Percentiles rank a stretch among this genome's conserved stretches.
phyloP scores from a whole-genome alignment of 2,329 filamentous ascomycete genomes.

The Beauveria sp. region DNA sequence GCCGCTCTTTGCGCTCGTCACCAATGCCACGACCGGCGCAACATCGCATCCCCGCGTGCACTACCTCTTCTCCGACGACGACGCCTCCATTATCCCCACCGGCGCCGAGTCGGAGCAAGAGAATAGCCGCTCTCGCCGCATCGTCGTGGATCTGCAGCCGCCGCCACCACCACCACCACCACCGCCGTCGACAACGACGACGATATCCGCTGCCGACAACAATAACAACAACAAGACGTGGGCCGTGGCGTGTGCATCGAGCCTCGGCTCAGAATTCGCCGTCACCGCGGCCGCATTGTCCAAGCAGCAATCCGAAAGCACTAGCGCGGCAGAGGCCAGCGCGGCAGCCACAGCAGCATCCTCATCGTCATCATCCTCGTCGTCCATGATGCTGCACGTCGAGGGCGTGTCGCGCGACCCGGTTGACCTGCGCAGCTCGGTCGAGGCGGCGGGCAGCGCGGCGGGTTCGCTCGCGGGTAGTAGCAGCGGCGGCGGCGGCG shows the following conservation, averaged over 20 bases:
- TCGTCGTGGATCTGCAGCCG: slow-evolving; percentile 34
- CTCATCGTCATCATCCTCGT: background rate
- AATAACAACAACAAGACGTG: slow-evolving; percentile 32
- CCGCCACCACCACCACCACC: slow-evolving; percentile 32
- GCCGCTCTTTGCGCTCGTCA: slow-evolving; percentile 79
- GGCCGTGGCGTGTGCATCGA: slow-evolving; percentile 60
- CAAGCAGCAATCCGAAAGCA: slow-evolving; percentile 32
- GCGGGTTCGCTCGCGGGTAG: slow-evolving; percentile 22
- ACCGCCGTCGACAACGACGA: slow-evolving; percentile 27
- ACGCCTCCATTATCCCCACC: slow-evolving; percentile 50
- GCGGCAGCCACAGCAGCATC: slow-evolving; percentile 19
- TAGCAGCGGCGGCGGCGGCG: slow-evolving; percentile 22
- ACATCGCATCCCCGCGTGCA: slow-evolving; percentile 80
- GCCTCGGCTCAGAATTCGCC: slow-evolving; percentile 67
- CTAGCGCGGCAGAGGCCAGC: slow-evolving; percentile 16
- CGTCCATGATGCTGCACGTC: slow-evolving; percentile 24
- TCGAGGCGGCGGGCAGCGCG: background rate
- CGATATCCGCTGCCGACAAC: slow-evolving; percentile 12
- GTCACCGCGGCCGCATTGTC: slow-evolving; percentile 39
- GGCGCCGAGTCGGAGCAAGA: no score
- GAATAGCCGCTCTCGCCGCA: no score
- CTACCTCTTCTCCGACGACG: slow-evolving; percentile 92
- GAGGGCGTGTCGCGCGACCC: slow-evolving; percentile 32
- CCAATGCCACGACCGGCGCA: slow-evolving; percentile 64
- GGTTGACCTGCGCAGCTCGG: slow-evolving; percentile 20